Percentiles rank a stretch among this genome's conserved stretches.
phyloP scores from a whole-genome alignment of 2,329 filamentous ascomycete genomes.

The Spiromastix sp. region DNA sequence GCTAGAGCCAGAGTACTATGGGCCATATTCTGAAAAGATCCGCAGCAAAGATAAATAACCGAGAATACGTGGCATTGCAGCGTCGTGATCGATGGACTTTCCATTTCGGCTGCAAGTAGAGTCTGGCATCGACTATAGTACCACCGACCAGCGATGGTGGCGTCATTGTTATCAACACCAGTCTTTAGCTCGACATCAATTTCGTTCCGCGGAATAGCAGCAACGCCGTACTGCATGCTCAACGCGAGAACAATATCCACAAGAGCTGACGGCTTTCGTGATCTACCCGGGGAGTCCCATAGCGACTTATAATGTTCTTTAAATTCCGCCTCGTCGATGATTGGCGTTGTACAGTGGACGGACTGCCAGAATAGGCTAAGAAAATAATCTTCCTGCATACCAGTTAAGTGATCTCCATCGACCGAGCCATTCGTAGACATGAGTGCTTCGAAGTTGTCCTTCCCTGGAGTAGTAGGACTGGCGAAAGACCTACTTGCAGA shows the following conservation, averaged over 20 bases:
- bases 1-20: slow-evolving; percentile 32
- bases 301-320: slow-evolving; percentile 34
- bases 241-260: slow-evolving; percentile 44
- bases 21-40: slow-evolving; percentile 40
- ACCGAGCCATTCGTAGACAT: slow-evolving; percentile 8
- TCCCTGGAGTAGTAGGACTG: slow-evolving; percentile 10
- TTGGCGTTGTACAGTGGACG: slow-evolving; percentile 31
- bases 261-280: slow-evolving; percentile 37
- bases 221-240: slow-evolving; percentile 39
- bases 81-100: slow-evolving; percentile 38
- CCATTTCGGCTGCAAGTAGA: slow-evolving; percentile 35
- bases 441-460: slow-evolving; percentile 1
- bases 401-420: slow-evolving; percentile 22
- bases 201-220: slow-evolving; percentile 11
- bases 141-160: slow-evolving; percentile 35
- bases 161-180: slow-evolving; percentile 21
- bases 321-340: slow-evolving; percentile 38
- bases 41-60: slow-evolving; percentile 37
- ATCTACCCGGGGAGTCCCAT: slow-evolving; percentile 19
- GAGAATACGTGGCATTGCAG: slow-evolving; percentile 40
- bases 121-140: slow-evolving; percentile 39
- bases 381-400: slow-evolving; percentile 38
- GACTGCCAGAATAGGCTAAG: slow-evolving; percentile 40
- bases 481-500: slow-evolving; percentile 12
- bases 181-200: slow-evolving; percentile 4